Evolutionary conservation across 1,284 basidiomycete species (phyloP), one percentile per base, ranked within the genome.

Genomic region (Phellopilus nigrolimitatus): DNA sequence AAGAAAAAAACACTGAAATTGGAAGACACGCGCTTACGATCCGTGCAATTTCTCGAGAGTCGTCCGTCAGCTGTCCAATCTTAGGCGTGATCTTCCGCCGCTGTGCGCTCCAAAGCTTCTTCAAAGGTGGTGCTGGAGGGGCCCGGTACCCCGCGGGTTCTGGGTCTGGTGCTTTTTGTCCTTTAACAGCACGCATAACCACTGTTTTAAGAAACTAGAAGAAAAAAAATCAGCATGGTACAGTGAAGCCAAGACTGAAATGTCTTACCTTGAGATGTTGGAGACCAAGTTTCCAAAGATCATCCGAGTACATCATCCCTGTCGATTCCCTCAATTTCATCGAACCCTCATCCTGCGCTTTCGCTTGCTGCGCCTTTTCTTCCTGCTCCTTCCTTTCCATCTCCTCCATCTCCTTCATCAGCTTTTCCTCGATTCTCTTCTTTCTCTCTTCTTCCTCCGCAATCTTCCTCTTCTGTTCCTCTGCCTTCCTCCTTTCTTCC

Each of bases 31-130:
- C 13, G 15, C 31, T 9, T 68, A 91, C 82, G 55, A 95, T 86
- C 15, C 80, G 78, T 24, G 72, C 57, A 42, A 95, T 90, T n/a
- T 82, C 75, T 34, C 75, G 65, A 1, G 71, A 60, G 40, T 94
- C 88, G 60, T 92, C 91, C 9, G 92, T 94, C 30, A 98, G 72
- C 66, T 98, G 95, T 1, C 95, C 93, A 33, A 98, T 80, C 63
- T 91, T 92, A 25, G 91, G 88, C 1, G 85, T 93, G 51, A 99
- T 94, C 61, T 87, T 78, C 43, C 95, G 80, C 55, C 95, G 89
- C 30, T 81, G 76, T 42, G 71, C 74, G 46, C 71, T 78, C 79
- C 82, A 84, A 28, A 71, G 65, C 1, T 78, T 64, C 64, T 80
- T 84, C 50, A 75, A 56, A 3, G 53, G 53, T 3, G 53, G 53